Evolutionary conservation across 2,329 filamentous ascomycete species (phyloP), one percentile per base, ranked within the genome.

Genomic region (Neoarthrinium moseri): DNA sequence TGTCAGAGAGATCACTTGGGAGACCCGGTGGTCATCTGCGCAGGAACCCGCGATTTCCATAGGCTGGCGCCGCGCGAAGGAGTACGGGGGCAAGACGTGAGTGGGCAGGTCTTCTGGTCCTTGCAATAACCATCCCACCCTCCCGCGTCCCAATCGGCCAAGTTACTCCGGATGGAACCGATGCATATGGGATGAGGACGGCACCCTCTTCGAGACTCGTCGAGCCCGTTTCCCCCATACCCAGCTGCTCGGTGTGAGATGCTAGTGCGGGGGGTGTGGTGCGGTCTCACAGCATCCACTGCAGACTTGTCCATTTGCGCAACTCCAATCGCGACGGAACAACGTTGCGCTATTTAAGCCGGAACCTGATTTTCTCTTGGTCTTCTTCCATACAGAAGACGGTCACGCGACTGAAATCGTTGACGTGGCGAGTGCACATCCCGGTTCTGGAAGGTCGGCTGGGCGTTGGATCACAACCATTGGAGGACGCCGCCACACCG

Each of bases 21-120:
- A 13, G n/a, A 39, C 44, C 36, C 38, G 43, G 42, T 58, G 57
- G 60, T 64, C 61, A 64, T 60, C 61, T 58, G 61, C 59, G 61
- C 61, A 64, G 60, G 61, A 63, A 64, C 60, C 60, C 60, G 60
- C 48, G 46, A 50, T 55, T 54, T 55, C 57, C 54, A 63, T 62
- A 63, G 61, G 60, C 53, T 53, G 11, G 39, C 41, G 23, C 35
- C 20, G 24, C 43, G 35, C 30, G 43, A 45, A 45, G 23, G 23
- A 27, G 30, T 20, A 10, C 21, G 34, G 8, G 17, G 43, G 34
- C 33, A 18, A 32, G 15, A 6, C 15, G 6, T 27, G 20, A 40
- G 21, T 40, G 37, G 37, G 17, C 20, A 27, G 13, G n/a, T n/a
- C n/a, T n/a, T n/a, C n/a, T n/a, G n/a, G n/a, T 13, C 22, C n/a